Conservation (phyloP, 805 yeast genomes). For the Suhomyces kilbournensis region DNA sequence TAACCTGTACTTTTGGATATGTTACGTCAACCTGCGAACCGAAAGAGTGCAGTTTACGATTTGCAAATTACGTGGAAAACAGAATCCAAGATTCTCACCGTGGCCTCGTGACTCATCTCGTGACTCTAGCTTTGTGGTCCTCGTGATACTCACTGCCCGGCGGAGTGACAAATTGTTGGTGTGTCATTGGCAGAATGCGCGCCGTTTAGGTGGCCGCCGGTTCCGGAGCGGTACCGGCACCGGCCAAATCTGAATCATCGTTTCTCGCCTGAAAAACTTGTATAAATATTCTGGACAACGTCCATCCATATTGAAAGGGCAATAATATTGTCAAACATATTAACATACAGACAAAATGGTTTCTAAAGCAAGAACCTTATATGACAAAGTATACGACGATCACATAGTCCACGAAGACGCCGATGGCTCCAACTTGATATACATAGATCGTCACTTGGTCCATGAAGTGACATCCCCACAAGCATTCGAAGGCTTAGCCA, state of each 20-base stretch:
- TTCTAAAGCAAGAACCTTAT: constrained; percentile 55
- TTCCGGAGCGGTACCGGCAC: constrained; percentile 7
- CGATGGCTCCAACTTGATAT: constrained; percentile 79
- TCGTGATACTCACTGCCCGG: background rate
- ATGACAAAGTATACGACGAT: constrained; percentile 95
- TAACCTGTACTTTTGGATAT: background rate
- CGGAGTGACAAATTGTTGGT: background rate
- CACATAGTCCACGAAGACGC: constrained; percentile 90
- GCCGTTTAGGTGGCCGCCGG: background rate
- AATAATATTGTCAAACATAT: background rate
- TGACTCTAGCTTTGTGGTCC: background rate
- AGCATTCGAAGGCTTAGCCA: constrained; percentile 92
- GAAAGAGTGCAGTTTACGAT: background rate
- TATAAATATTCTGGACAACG: background rate
- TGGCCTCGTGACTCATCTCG: background rate
- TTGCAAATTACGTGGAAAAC: background rate
- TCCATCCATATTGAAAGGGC: background rate
- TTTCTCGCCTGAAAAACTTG: background rate
- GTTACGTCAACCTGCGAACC: background rate
- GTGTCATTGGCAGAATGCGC: constrained; percentile 1
- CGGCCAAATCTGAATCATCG: background rate
- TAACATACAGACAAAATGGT: constrained; percentile 4
- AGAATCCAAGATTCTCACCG: background rate
- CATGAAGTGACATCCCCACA: constrained; percentile 99
- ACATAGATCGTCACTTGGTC: constrained; percentile 94